Percentiles rank a stretch among this genome's conserved stretches.
Evolutionary conservation across 2,329 filamentous ascomycete genomes (phyloP).

Genomic region (Fusarium begoniae): DNA sequence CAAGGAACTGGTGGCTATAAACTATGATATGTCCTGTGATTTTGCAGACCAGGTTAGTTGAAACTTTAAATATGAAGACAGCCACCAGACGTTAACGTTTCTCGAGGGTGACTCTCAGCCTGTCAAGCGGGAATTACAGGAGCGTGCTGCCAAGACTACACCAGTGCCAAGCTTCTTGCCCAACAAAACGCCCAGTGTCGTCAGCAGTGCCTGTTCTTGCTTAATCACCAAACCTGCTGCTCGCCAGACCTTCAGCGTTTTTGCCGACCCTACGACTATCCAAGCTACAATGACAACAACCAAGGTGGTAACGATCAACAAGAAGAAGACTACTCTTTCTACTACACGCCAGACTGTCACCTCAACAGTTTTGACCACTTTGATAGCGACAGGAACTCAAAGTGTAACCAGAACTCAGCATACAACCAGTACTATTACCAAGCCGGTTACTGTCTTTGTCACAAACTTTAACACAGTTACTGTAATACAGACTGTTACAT

Average conservation of each 20-base stretch:
- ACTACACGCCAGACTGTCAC: neutral
- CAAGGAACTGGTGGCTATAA: neutral
- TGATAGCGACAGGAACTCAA: neutral
- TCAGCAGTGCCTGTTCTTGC: neutral
- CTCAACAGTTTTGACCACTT: neutral
- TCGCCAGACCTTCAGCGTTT: neutral
- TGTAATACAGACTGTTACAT: neutral
- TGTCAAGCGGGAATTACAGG: neutral
- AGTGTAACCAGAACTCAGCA: neutral
- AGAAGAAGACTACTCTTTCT: neutral
- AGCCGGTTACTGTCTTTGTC: neutral
- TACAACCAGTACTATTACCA: neutral
- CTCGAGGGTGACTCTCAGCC: neutral
- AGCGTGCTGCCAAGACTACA: neutral
- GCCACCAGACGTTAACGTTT: neutral
- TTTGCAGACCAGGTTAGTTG: neutral
- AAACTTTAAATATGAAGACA: neutral
- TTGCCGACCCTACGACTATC: neutral
- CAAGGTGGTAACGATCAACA: neutral
- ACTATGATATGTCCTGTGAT: neutral
- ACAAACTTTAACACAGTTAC: neutral
- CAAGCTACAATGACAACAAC: neutral
- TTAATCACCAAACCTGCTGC: neutral
- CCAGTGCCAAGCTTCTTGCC: neutral
- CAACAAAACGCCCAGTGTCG: neutral